Conservation (phyloP, 2,329 filamentous ascomycete species). For the Ceratocystis alfenasii region DNA sequence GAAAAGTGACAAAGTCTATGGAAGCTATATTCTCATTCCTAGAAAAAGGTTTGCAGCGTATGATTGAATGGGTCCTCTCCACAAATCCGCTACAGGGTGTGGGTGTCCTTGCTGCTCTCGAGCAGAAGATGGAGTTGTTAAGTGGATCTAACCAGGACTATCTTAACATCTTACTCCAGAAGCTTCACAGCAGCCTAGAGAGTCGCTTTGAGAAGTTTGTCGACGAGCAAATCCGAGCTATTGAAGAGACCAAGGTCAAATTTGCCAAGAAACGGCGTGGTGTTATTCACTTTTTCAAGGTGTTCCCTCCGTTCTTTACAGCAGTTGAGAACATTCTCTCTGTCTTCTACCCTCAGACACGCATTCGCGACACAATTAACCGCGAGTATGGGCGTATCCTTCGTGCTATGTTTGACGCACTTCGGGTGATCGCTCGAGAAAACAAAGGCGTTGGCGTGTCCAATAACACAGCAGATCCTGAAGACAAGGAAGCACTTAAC, state of each 20-base stretch:
- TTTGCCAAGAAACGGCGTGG: constrained; percentile 90
- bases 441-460: constrained; percentile 42
- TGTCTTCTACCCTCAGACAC: constrained; percentile 39
- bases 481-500: constrained; percentile 94
- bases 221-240: constrained; percentile 86
- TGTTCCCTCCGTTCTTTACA: constrained; percentile 77
- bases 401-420: constrained; percentile 91
- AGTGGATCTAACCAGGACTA: constrained; percentile 91
- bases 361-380: constrained; percentile 67
- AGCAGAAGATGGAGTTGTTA: constrained; percentile 65
- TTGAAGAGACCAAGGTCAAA: constrained; percentile 97
- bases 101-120: constrained; percentile 69
- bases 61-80: constrained; percentile 73
- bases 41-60: constrained; percentile 60
- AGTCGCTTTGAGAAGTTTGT: constrained; percentile 76
- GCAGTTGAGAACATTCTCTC: constrained; percentile 75
- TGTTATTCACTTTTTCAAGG: constrained; percentile 86
- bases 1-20: constrained; percentile 74
- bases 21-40: constrained; percentile 78
- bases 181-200: constrained; percentile 62
- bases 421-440: constrained; percentile 81
- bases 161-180: constrained; percentile 65
- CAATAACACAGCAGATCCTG: constrained; percentile 43
- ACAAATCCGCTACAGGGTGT: constrained; percentile 79
- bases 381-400: constrained; percentile 80